phyloP scores from a whole-genome alignment of 768 basidiomycete species.

The Pleurotus tuber-regium region DNA sequence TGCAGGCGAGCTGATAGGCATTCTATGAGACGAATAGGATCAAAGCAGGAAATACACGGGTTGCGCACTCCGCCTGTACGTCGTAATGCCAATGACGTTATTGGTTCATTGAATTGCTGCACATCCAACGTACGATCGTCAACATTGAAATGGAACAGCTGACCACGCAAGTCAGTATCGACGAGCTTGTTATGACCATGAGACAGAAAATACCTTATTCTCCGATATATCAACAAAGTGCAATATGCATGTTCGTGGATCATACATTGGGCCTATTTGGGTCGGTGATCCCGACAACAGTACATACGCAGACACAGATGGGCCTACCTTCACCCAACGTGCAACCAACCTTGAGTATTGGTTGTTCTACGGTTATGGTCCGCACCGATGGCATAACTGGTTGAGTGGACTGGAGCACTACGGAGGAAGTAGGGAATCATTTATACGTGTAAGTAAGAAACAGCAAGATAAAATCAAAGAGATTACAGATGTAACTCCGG shows the following conservation, averaged over 20 bases:
- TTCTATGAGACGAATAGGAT: background rate
- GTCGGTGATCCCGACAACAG: slow-evolving; percentile 20
- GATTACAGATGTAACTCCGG: slow-evolving; percentile 17
- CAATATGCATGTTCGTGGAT: slow-evolving; percentile 45
- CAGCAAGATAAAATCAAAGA: slow-evolving; percentile 16
- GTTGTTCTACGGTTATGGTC: slow-evolving; percentile 37
- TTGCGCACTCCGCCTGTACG: slow-evolving; percentile 43
- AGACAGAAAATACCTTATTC: slow-evolving; percentile 38
- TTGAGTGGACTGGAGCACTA: background rate
- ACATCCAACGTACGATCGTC: slow-evolving; percentile 34
- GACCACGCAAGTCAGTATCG: slow-evolving; percentile 4
- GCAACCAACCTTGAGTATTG: slow-evolving; percentile 53
- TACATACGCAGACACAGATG: slow-evolving; percentile 11
- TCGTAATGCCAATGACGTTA: slow-evolving; percentile 59
- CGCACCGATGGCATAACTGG: slow-evolving; percentile 7
- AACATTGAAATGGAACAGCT: slow-evolving; percentile 56
- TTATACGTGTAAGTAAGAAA: slow-evolving; percentile 22
- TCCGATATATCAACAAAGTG: slow-evolving; percentile 71
- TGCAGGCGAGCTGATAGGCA: slow-evolving; percentile 49
- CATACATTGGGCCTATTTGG: slow-evolving; percentile 58
- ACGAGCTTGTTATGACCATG: background rate
- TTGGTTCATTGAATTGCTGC: slow-evolving; percentile 51
- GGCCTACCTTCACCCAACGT: slow-evolving; percentile 59
- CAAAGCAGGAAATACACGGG: background rate
- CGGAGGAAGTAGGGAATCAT: slow-evolving; percentile 10